Evolutionary conservation across 768 basidiomycete genomes (phyloP).

Genomic region (Russula foetens): DNA sequence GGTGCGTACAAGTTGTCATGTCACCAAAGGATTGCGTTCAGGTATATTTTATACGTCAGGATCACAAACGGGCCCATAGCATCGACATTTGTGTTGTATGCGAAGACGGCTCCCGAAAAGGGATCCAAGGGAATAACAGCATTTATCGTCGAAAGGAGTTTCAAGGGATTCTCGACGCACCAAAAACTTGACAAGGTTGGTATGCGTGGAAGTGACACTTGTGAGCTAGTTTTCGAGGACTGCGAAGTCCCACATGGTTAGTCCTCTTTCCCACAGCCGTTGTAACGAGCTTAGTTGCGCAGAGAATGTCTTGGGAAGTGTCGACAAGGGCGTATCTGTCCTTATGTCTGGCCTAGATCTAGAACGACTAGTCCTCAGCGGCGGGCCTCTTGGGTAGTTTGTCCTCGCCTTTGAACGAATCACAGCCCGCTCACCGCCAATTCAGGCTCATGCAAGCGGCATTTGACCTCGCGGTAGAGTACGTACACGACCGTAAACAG

Average conservation of each 20-base stretch:
- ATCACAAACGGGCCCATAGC: constrained; percentile 93
- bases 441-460: constrained; percentile 85
- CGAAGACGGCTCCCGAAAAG: constrained; percentile 71
- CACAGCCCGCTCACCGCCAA: neutral
- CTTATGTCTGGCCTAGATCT: constrained; percentile 94
- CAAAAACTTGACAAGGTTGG: constrained; percentile 94
- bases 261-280: constrained; percentile 17
- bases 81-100: constrained; percentile 88
- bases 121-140: constrained; percentile 87
- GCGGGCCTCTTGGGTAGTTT: constrained; percentile 79
- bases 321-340: constrained; percentile 75
- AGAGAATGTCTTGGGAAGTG: constrained; percentile 80
- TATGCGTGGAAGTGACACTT: constrained; percentile 94
- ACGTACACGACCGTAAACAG: constrained; percentile 90
- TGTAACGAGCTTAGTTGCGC: neutral
- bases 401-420: neutral
- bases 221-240: constrained; percentile 86
- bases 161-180: constrained; percentile 79
- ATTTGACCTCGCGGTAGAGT: constrained; percentile 80
- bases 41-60: constrained; percentile 36
- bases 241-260: constrained; percentile 83
- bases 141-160: constrained; percentile 80
- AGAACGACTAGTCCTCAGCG: constrained; percentile 85
- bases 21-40: neutral
- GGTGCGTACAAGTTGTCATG: constrained; percentile 39